Percentiles rank a stretch among this genome's conserved stretches.
Conservation (phyloP, 768 basidiomycete species). For the Glaciozyma martinii region DNA sequence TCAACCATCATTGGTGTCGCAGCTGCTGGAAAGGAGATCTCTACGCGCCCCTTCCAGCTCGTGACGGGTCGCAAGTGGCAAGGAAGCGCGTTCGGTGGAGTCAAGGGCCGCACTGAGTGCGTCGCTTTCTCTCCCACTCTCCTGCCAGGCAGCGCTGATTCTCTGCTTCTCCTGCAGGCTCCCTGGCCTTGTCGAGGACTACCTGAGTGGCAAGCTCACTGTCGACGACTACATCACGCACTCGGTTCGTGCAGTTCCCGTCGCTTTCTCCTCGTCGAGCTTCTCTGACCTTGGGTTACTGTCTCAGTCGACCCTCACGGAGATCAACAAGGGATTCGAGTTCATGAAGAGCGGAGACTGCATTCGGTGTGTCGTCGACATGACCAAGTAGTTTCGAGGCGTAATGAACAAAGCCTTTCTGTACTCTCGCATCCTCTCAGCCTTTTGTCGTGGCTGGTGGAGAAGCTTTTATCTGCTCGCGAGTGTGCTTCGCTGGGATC, state of each 20-base stretch:
- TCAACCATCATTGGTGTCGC: conserved; percentile 94
- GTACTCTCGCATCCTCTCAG: not conserved
- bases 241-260: conserved; percentile 51
- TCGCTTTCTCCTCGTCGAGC: not conserved
- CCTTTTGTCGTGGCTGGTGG: not conserved
- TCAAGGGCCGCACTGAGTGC: conserved; percentile 86
- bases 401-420: not conserved
- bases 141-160: not conserved
- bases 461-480: not conserved
- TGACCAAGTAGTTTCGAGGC: conserved; percentile 41
- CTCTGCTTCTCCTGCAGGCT: not conserved
- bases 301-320: conserved; percentile 65
- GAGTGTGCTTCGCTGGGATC: not conserved
- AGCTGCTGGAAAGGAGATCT: conserved; percentile 89
- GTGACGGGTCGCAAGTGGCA: conserved; percentile 91
- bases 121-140: not conserved
- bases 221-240: conserved; percentile 97
- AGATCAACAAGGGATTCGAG: conserved; percentile 75
- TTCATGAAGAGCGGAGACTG: conserved; percentile 62
- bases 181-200: conserved; percentile 48
- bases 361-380: conserved; percentile 91
- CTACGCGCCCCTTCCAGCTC: conserved; percentile 68
- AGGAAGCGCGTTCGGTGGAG: conserved; percentile 91
- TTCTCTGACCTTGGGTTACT: not conserved
- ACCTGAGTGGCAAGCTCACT: conserved; percentile 65